Evolutionary conservation across 2,329 filamentous ascomycete genomes (phyloP).

Genomic region (Zalaria sp.): DNA sequence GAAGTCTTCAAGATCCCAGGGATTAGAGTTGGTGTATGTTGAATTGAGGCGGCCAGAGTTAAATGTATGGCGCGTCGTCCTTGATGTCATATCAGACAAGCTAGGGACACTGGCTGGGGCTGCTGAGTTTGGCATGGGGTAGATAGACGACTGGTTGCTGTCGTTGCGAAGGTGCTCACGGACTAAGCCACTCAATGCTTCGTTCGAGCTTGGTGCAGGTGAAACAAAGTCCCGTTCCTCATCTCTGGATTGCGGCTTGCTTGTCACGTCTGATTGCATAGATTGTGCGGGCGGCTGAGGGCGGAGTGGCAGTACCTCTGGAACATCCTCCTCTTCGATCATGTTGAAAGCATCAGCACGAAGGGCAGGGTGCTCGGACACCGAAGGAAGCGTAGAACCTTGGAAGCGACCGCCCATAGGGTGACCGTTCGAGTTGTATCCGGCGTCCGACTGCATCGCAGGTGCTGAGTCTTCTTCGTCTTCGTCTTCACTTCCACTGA

Average conservation of each 20-base stretch:
- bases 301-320: slow-evolving; percentile 6
- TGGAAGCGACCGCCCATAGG: slow-evolving; percentile 15
- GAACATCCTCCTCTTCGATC: slow-evolving; percentile 14
- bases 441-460: slow-evolving; percentile 7
- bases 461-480: slow-evolving; percentile 15
- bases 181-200: slow-evolving; percentile 39
- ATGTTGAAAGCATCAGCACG: slow-evolving; percentile 11
- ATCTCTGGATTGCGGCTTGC: slow-evolving; percentile 6
- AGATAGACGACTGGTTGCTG: slow-evolving; percentile 72
- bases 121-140: slow-evolving; percentile 32
- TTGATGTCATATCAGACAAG: slow-evolving; percentile 1
- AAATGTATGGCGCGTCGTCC: slow-evolving; percentile 2
- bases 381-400: slow-evolving; percentile 15
- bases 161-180: slow-evolving; percentile 57
- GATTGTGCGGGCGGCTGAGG: slow-evolving; percentile 7
- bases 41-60: slow-evolving; percentile 26
- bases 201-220: slow-evolving; percentile 58
- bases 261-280: slow-evolving; percentile 7
- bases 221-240: slow-evolving; percentile 44
- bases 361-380: slow-evolving; percentile 21
- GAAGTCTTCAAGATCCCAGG: slow-evolving; percentile 40
- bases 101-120: slow-evolving; percentile 20
- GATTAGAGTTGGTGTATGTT: slow-evolving; percentile 37
- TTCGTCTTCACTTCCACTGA: slow-evolving; percentile 25
- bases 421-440: neutral